Conservation (phyloP, 345 rosid genomes). For the Camelina sativa region DNA sequence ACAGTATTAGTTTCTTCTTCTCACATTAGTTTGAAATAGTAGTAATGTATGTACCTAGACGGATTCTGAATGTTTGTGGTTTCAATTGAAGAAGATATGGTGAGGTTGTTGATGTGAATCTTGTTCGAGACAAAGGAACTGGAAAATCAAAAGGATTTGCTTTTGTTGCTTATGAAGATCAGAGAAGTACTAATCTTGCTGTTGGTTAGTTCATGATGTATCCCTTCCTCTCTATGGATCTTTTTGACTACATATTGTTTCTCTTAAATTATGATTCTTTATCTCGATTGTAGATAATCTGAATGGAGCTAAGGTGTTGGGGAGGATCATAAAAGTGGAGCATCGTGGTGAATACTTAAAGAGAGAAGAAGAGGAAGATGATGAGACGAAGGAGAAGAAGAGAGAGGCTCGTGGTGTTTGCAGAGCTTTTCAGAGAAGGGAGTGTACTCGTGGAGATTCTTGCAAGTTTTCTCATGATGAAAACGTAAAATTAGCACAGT, state of each 20-base stretch:
- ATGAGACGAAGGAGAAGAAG: conserved; percentile 58
- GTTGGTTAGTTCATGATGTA: conserved; percentile 55
- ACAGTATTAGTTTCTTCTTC: conserved; percentile 53
- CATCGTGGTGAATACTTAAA: conserved; percentile 69
- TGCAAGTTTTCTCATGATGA: conserved; percentile 79
- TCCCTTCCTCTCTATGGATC: not conserved
- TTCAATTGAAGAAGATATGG: conserved; percentile 58
- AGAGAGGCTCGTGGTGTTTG: conserved; percentile 84
- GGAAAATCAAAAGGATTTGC: conserved; percentile 85
- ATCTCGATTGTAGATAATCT: conserved; percentile 63
- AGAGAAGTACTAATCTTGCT: conserved; percentile 76
- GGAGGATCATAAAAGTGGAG: conserved; percentile 73
- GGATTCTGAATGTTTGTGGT: not conserved
- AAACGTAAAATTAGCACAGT: conserved; percentile 52
- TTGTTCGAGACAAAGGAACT: conserved; percentile 80
- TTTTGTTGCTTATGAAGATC: conserved; percentile 83
- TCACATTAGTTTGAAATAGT: not conserved
- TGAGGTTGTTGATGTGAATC: conserved; percentile 82
- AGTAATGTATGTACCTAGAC: not conserved
- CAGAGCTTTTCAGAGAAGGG: conserved; percentile 79
- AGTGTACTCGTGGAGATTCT: conserved; percentile 73
- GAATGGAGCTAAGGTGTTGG: conserved; percentile 77
- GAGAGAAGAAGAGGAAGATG: conserved; percentile 87
- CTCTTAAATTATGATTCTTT: not conserved
- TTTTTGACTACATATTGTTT: not conserved